Percentiles rank a stretch among this genome's conserved stretches.
Conservation (phyloP, 208 protist genomes). For the Crithidia mellificae region DNA sequence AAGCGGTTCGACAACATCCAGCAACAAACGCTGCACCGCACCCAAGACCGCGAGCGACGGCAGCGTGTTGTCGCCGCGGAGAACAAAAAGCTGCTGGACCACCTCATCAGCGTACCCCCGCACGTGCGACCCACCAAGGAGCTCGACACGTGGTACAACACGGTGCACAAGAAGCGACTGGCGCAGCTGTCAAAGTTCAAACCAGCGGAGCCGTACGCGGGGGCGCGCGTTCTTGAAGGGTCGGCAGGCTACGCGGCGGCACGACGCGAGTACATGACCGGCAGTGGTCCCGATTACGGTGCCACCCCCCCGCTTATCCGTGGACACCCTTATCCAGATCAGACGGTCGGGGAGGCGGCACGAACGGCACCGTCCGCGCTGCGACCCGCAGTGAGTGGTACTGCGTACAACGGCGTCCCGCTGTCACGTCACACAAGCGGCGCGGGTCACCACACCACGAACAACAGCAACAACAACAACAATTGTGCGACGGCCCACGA, state of each 20-base stretch:
- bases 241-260: slow-evolving; percentile 5
- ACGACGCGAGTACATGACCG: too few species aligned
- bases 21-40: slow-evolving; percentile 42
- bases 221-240: slow-evolving; percentile 39
- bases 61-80: slow-evolving; percentile 21
- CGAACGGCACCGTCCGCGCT: slow-evolving; percentile 32
- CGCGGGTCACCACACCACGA: too few species aligned
- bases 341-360: slow-evolving; percentile 32
- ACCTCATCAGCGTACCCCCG: slow-evolving; percentile 40
- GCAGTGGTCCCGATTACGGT: background rate
- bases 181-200: slow-evolving; percentile 48
- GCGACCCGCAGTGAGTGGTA: slow-evolving; percentile 33
- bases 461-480: too few species aligned
- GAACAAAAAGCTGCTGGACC: slow-evolving; percentile 41
- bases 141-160: slow-evolving; percentile 51
- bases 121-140: slow-evolving; percentile 36
- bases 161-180: slow-evolving; percentile 47
- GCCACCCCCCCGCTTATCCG: slow-evolving; percentile 37
- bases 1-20: slow-evolving; percentile 34
- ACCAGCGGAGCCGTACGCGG: slow-evolving; percentile 53
- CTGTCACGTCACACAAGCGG: too few species aligned
- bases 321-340: slow-evolving; percentile 35
- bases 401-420: slow-evolving; percentile 28
- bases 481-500: too few species aligned
- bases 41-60: slow-evolving; percentile 22